Evolutionary conservation across 2,329 filamentous ascomycete genomes (phyloP), one percentile per base, ranked within the genome.

Genomic region (Pseudogymnoascus sp.): DNA sequence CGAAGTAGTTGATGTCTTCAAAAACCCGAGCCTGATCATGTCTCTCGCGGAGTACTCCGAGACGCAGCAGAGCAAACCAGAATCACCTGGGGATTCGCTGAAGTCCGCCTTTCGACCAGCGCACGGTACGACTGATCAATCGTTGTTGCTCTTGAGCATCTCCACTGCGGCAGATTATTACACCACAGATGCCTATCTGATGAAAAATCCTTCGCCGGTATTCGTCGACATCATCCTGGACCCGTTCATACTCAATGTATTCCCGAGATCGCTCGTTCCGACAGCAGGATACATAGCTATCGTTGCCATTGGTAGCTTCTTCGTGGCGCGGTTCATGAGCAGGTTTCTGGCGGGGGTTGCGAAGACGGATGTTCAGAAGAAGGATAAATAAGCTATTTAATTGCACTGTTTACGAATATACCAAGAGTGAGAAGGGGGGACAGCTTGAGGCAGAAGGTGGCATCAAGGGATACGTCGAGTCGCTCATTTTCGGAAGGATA

Each of bases 101-200:
- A 53, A 64, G 64, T 62, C 68, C 16, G 64, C 34, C 25, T 63
- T 63, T 50, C 44, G 62, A 34, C 56, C 59, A 40, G 18, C 40
- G 21, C 25, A 63, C 1, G 11, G 62, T 12, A 46, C 31, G 21
- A 44, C 50, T 7, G 66, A 61, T 11, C 65, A 63, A 12, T 73
- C 73, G 10, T 66, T 64, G 1, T 56, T 74, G 10, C 69, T 74
- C 16, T 82, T 97, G 2, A 88, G 85, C 66, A 79, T 97, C 61
- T 81, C 83, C 66, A 85, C 92, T 12, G 85, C 88, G 18, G 92
- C 95, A 56, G 91, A 96, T 70, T 99, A 93, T 78, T 96, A 90
- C 75, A 89, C 90, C 10, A 81, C 85, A 64, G 83, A 96, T 72
- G 76, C 79, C 66, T 82, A 82, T 1, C 82, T 96, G 70, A 97